Conservation (phyloP, 129 eudicot genomes). For the Pittosporum tobira region DNA sequence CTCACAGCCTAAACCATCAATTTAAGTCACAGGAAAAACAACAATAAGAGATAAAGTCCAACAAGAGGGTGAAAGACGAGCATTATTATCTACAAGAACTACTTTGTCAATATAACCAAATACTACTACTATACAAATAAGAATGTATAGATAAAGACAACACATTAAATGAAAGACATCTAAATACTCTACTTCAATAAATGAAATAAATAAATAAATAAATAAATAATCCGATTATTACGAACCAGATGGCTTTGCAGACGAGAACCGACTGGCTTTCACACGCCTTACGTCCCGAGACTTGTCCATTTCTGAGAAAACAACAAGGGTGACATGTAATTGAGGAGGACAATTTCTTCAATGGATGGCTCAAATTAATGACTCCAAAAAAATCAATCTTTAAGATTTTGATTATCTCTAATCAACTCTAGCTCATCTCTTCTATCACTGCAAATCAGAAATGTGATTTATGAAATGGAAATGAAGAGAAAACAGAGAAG, state of each 20-base stretch:
- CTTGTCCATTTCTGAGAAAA: conserved; percentile 38
- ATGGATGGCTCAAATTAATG: neutral
- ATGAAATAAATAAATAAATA: neutral
- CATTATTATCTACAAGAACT: conserved; percentile 4
- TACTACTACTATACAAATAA: neutral
- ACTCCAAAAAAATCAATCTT: conserved; percentile 1
- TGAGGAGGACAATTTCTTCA: neutral
- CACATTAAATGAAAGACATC: conserved; percentile 4
- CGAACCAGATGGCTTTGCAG: conserved; percentile 19
- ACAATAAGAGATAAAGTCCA: neutral
- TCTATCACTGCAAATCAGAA: neutral
- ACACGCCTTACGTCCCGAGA: conserved; percentile 22
- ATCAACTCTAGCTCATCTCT: neutral
- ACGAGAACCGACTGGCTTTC: conserved; percentile 29
- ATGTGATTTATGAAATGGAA: neutral
- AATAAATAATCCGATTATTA: neutral
- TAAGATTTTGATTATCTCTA: neutral
- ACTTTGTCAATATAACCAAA: neutral
- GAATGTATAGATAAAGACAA: conserved; percentile 22
- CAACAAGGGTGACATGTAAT: conserved; percentile 2
- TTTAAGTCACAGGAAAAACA: conserved; percentile 3
- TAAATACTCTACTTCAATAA: neutral
- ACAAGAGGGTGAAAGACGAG: conserved; percentile 3
- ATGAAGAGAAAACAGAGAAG: neutral
- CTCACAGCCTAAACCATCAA: conserved; percentile 15